Percentiles rank a stretch among this genome's conserved stretches.
These are phyloP conservation scores for Aeschynomene evenia DNA, from an alignment of 306 rosid genomes.

Conservation along the genomic window DNA sequence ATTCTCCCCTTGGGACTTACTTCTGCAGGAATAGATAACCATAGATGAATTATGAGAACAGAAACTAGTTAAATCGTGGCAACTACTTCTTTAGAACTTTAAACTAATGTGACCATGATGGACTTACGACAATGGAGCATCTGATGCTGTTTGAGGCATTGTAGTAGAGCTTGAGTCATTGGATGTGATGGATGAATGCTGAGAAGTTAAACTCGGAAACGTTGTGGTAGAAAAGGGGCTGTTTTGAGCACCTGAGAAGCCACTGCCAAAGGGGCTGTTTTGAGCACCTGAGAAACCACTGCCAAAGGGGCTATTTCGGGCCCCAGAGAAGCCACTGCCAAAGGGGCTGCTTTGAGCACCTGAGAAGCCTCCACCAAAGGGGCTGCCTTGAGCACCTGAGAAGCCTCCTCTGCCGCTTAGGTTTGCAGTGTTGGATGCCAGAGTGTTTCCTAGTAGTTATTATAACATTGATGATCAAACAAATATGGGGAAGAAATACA, in stretches of 20 bases:
- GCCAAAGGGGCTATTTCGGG: constrained; percentile 34
- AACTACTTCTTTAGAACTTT: constrained; percentile 2
- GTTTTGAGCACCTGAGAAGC: constrained; percentile 34
- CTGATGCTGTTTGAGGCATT: constrained; percentile 38
- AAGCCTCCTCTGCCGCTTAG: constrained; percentile 36
- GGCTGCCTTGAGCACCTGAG: constrained; percentile 39
- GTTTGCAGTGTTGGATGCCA: constrained; percentile 39
- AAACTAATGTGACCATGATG: constrained; percentile 12
- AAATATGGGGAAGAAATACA: neutral
- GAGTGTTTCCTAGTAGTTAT: constrained; percentile 35
- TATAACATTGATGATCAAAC: constrained; percentile 39
- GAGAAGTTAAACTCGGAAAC: constrained; percentile 37
- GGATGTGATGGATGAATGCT: constrained; percentile 26
- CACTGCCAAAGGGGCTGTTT: constrained; percentile 25
- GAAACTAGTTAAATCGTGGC: constrained; percentile 23
- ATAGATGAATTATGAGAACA: constrained; percentile 6
- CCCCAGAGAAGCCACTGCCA: constrained; percentile 16
- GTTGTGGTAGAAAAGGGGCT: constrained; percentile 31
- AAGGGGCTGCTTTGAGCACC: constrained; percentile 40
- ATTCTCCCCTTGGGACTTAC: constrained; percentile 39
- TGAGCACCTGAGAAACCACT: constrained; percentile 25
- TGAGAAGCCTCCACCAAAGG: neutral
- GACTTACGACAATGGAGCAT: constrained; percentile 56
- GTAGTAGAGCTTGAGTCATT: constrained; percentile 31
- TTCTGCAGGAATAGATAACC: constrained; percentile 45